Percentiles rank a stretch among this genome's conserved stretches.
These are phyloP conservation scores for Phytophthora cryptogea DNA, from an alignment of 352 stramenopile genomes.

Conservation along the genomic window DNA sequence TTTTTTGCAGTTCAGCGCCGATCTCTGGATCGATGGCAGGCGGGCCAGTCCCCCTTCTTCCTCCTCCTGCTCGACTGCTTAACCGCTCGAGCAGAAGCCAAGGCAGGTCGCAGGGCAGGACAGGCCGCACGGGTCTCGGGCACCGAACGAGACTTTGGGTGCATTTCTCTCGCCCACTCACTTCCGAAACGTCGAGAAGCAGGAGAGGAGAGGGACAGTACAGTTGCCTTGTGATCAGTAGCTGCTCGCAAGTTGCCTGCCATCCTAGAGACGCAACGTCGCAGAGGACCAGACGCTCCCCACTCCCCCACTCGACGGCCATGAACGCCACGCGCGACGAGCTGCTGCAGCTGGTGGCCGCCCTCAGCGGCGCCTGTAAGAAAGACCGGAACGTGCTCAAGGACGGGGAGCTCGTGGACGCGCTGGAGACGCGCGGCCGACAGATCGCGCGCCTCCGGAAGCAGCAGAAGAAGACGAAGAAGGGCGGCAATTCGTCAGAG, in stretches of 20 bases:
- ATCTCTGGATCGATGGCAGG: conserved; percentile 28
- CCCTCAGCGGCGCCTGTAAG: conserved; percentile 63
- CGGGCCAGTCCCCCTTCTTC: conserved; percentile 25
- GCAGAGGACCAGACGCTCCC: not conserved
- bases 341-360: conserved; percentile 51
- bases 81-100: not conserved
- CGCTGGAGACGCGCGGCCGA: conserved; percentile 56
- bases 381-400: conserved; percentile 69
- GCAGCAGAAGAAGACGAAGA: conserved; percentile 35
- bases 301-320: conserved; percentile 6
- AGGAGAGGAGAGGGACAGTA: conserved; percentile 6
- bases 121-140: not conserved
- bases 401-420: conserved; percentile 67
- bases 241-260: no score
- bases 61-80: not conserved
- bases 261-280: not conserved
- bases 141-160: conserved; percentile 8
- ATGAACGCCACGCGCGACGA: conserved; percentile 40
- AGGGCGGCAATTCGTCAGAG: not conserved
- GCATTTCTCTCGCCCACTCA: conserved; percentile 7
- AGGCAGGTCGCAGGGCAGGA: not conserved
- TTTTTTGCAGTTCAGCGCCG: not conserved
- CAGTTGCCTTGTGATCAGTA: conserved; percentile 2
- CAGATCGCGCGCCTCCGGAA: conserved; percentile 53
- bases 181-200: conserved; percentile 20